phyloP scores from a whole-genome alignment of 306 rosid species.

The Benincasa hispida region DNA sequence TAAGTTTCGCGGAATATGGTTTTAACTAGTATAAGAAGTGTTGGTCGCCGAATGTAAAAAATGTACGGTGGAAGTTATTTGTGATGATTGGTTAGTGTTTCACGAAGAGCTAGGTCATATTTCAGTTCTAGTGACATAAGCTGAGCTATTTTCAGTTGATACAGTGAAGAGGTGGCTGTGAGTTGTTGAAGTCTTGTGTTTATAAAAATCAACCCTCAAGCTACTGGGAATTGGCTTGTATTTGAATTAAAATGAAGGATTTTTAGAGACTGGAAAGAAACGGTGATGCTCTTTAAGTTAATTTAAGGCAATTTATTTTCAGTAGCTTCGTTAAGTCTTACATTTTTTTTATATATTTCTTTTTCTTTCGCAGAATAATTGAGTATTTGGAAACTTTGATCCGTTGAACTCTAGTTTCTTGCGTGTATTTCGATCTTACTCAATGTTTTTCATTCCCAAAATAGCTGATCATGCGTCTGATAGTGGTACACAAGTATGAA shows the following conservation, averaged over 20 bases:
- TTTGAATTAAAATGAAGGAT: not conserved
- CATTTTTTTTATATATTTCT: not conserved
- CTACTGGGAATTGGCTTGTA: not conserved
- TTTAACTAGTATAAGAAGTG: not conserved
- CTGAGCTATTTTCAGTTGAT: not conserved
- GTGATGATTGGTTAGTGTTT: not conserved
- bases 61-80: not conserved
- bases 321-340: not conserved
- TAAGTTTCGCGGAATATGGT: not conserved
- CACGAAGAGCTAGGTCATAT: not conserved
- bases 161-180: not conserved
- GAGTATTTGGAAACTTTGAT: not conserved
- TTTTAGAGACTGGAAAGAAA: not conserved
- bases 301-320: not conserved
- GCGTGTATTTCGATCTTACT: not conserved
- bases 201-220: not conserved
- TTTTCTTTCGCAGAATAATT: not conserved
- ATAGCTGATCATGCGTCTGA: not conserved
- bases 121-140: not conserved
- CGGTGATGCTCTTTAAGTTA: not conserved
- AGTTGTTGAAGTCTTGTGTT: not conserved
- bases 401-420: not conserved
- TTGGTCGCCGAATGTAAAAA: not conserved
- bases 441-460: not conserved
- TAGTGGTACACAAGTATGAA: not conserved